phyloP scores from a whole-genome alignment of 2,329 filamentous ascomycete species.

The Pseudocercospora vitis region DNA sequence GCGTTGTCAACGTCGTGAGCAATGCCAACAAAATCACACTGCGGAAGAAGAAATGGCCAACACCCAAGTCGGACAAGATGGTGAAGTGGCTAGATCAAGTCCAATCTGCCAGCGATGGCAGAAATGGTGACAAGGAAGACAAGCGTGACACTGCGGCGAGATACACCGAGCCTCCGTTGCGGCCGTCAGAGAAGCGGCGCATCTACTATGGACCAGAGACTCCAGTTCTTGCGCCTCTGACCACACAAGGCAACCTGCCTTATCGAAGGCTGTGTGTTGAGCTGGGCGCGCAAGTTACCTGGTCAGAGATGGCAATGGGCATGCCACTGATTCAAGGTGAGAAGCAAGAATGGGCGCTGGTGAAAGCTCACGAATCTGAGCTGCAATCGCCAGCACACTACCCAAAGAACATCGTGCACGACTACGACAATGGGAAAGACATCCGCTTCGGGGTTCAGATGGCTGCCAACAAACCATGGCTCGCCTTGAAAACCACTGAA shows the following conservation, averaged over 20 bases:
- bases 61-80: slow-evolving; percentile 73
- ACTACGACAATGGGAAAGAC: slow-evolving; percentile 80
- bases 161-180: slow-evolving; percentile 82
- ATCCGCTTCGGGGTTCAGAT: slow-evolving; percentile 91
- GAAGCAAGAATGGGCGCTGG: slow-evolving; percentile 89
- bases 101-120: slow-evolving; percentile 46
- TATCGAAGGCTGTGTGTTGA: slow-evolving; percentile 88
- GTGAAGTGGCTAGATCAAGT: slow-evolving; percentile 70
- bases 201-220: slow-evolving; percentile 95
- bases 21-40: slow-evolving; percentile 71
- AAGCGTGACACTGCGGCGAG: slow-evolving; percentile 73
- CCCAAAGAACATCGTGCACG: slow-evolving; percentile 61
- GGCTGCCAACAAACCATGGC: slow-evolving; percentile 86
- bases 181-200: slow-evolving; percentile 87
- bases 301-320: slow-evolving; percentile 97
- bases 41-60: slow-evolving; percentile 67
- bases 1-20: slow-evolving; percentile 73
- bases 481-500: slow-evolving; percentile 85
- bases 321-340: slow-evolving; percentile 85
- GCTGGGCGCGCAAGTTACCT: slow-evolving; percentile 87
- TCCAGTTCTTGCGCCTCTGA: slow-evolving; percentile 88
- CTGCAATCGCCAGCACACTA: slow-evolving; percentile 68
- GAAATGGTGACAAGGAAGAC: slow-evolving; percentile 21
- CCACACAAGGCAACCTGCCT: slow-evolving; percentile 93
- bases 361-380: slow-evolving; percentile 89